Evolutionary conservation across 2,329 filamentous ascomycete species (phyloP).

Genomic region (Aspergillus uvarum): DNA sequence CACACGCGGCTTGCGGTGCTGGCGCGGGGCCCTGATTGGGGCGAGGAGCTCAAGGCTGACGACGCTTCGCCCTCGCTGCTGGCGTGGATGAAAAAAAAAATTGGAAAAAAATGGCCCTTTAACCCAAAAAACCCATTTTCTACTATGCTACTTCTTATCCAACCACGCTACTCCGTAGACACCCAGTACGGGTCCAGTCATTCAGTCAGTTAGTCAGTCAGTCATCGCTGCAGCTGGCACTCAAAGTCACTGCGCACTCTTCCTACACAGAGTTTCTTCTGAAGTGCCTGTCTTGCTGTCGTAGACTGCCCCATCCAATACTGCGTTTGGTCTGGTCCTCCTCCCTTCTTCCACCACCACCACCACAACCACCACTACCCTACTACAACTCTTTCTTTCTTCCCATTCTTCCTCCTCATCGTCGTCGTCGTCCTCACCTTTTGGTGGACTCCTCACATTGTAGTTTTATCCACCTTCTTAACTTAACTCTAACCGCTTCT

Average conservation of each 20-base stretch:
- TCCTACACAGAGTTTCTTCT: no score
- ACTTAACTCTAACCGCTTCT: slow-evolving; percentile 1
- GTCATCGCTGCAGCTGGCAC: background rate
- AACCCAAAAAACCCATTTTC: slow-evolving; percentile 12
- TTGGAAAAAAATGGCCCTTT: slow-evolving; percentile 13
- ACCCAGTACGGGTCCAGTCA: no score
- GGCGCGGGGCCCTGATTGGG: slow-evolving; percentile 37
- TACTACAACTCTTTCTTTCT: slow-evolving; percentile 14
- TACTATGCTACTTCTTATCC: slow-evolving; percentile 7
- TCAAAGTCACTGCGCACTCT: background rate
- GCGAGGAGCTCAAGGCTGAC: slow-evolving; percentile 34
- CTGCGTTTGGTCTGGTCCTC: background rate
- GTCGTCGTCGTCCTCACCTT: background rate
- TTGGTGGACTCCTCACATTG: background rate
- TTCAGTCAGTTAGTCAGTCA: background rate
- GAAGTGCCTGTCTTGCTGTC: slow-evolving; percentile 2
- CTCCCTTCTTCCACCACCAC: background rate
- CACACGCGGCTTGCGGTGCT: slow-evolving; percentile 38
- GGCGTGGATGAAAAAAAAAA: slow-evolving; percentile 21
- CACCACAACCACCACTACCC: background rate
- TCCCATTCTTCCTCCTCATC: background rate
- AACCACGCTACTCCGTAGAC: no score
- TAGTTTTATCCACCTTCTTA: background rate
- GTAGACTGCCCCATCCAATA: slow-evolving; percentile 13
- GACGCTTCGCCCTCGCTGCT: slow-evolving; percentile 32